Evolutionary conservation across 495 filamentous ascomycete genomes (phyloP), one percentile per base, ranked within the genome.

Genomic region (Penicillium tannophilum): DNA sequence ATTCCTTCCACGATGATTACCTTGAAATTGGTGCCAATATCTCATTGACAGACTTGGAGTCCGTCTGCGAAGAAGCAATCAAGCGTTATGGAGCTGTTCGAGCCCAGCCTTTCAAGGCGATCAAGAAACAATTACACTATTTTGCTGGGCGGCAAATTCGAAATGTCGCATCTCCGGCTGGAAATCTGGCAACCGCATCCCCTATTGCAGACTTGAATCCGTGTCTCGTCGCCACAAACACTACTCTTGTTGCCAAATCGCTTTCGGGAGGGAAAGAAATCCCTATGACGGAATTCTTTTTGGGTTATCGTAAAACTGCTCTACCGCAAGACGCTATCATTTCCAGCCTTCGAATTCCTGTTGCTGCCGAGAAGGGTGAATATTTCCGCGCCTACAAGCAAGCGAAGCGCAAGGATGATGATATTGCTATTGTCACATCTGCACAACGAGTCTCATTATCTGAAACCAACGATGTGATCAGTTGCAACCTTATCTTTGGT

Each of bases 171-270:
- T 97, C 94, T 2, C 94, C 93, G 2, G 94, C 93, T 19, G 94
- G 94, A 35, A 98, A 98, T 66, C 72, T 98, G 58, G 93, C 91
- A 7, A 98, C 94, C 3, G 94, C 94, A 2, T 96, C 91, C 36
- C 94, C 94, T 2, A 98, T 98, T 35, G 97, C 93, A 1, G 94
- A 98, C 77, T 74, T 98, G 36, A 98, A 98, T 68, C 94, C 94
- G 0, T 92, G 97, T 0, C 89, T 98, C 49, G 87, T 98, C 63
- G 93, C 93, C 5, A 86, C 90, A 5, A 91, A 92, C 62, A 89
- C 91, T 10, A 82, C 86, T 3, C 65, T 98, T 1, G 79, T 96
- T 31, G 90, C 93, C 4, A 93, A 89, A 64, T 89, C 87, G 0
- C 72, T 86, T 9, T 79, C 81, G 3, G 78, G 86, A 56, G 88